Conservation (phyloP, 1,139 yeast genomes). For the Yamadazyma sp. region DNA sequence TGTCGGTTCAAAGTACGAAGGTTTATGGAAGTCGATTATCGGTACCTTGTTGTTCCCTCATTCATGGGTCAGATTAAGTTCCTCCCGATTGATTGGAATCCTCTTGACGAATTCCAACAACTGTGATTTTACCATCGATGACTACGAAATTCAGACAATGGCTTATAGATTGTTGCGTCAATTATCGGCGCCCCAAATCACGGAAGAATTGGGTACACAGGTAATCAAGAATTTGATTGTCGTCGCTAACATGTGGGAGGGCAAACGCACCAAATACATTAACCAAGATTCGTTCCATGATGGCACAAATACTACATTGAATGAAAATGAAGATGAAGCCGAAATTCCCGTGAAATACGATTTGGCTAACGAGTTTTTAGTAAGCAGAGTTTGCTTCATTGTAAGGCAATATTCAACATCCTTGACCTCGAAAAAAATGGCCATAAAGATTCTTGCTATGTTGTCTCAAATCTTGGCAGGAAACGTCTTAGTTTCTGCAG, state of each 20-base stretch:
- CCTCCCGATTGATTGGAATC: conserved; percentile 61
- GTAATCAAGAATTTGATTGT: conserved; percentile 66
- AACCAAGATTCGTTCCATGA: conserved; percentile 10
- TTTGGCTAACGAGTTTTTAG: conserved; percentile 61
- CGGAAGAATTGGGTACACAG: conserved; percentile 65
- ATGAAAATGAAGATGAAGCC: conserved; percentile 21
- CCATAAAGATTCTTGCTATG: conserved; percentile 62
- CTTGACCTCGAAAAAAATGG: conserved; percentile 60
- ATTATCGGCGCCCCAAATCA: conserved; percentile 72
- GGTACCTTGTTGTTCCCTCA: conserved; percentile 77
- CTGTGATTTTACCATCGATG: conserved; percentile 30
- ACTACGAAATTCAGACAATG: conserved; percentile 56
- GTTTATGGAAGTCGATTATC: conserved; percentile 54
- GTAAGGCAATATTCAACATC: conserved; percentile 65
- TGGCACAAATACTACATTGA: conserved; percentile 7
- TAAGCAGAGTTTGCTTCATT: conserved; percentile 58
- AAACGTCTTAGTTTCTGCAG: conserved; percentile 35
- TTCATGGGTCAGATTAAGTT: conserved; percentile 80
- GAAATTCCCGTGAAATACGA: conserved; percentile 24
- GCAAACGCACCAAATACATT: conserved; percentile 38
- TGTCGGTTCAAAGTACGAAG: conserved; percentile 27
- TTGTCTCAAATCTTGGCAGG: conserved; percentile 49
- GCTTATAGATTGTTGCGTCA: conserved; percentile 74
- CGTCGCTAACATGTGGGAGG: conserved; percentile 65
- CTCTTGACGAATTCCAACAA: conserved; percentile 45